phyloP scores from a whole-genome alignment of 768 basidiomycete genomes.

The Mycena olivaceomarginata region DNA sequence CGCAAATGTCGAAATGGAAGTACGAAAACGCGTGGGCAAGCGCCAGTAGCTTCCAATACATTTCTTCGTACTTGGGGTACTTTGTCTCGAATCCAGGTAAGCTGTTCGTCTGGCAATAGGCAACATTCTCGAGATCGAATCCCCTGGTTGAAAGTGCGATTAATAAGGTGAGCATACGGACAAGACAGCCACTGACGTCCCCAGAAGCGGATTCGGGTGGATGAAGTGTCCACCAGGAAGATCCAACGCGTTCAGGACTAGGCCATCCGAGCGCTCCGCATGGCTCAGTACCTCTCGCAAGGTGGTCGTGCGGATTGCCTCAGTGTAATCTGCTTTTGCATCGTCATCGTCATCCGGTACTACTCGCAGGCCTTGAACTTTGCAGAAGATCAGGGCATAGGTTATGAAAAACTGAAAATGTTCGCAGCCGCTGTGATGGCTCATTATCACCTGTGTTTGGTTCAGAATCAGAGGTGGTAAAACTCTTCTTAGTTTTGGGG shows the following conservation, averaged over 20 bases:
- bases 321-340: background rate
- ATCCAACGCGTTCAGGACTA: slow-evolving; percentile 20
- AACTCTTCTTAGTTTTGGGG: no score
- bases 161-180: no score
- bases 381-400: no score
- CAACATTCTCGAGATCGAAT: slow-evolving; percentile 10
- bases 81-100: background rate
- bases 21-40: background rate
- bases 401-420: background rate
- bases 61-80: background rate
- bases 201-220: slow-evolving; percentile 7
- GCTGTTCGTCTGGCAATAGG: slow-evolving; percentile 1
- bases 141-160: background rate
- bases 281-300: background rate
- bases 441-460: no score
- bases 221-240: slow-evolving; percentile 9
- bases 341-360: background rate
- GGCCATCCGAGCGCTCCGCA: background rate
- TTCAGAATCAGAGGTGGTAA: no score
- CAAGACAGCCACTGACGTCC: background rate
- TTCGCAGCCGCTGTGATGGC: no score
- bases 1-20: slow-evolving; percentile 8
- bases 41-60: slow-evolving; percentile 9
- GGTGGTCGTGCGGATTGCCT: slow-evolving; percentile 6
- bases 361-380: slow-evolving; percentile 13